These are phyloP conservation scores for Aspergillus ustus DNA, from an alignment of 2,329 filamentous ascomycete species.

Conservation along the genomic window DNA sequence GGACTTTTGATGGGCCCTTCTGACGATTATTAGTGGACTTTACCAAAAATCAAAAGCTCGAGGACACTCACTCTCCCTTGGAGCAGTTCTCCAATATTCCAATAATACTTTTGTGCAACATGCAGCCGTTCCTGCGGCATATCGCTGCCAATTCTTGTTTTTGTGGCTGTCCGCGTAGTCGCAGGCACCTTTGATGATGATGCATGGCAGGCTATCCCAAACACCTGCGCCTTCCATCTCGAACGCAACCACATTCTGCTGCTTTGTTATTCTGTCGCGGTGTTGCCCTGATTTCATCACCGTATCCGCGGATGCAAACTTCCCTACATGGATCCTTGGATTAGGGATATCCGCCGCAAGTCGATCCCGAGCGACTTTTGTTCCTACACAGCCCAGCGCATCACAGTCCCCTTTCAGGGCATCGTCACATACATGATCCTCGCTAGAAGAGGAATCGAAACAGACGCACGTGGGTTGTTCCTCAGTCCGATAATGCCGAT, in stretches of 20 bases:
- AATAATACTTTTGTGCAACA: conserved; percentile 8
- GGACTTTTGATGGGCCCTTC: neutral
- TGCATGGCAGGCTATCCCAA: conserved; percentile 1
- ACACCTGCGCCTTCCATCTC: conserved; percentile 18
- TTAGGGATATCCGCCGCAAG: neutral
- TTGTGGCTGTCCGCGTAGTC: conserved; percentile 28
- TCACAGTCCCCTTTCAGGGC: neutral
- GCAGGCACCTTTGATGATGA: conserved; percentile 21
- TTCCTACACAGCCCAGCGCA: conserved; percentile 13
- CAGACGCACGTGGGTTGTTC: neutral
- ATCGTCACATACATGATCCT: neutral
- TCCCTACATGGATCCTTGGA: conserved; percentile 10
- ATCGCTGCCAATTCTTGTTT: conserved; percentile 25
- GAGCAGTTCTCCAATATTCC: neutral
- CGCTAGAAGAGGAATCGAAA: neutral
- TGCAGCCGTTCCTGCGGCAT: conserved; percentile 19
- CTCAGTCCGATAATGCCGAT: neutral
- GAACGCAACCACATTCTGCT: conserved; percentile 20
- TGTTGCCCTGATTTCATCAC: conserved; percentile 18
- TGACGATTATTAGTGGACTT: neutral
- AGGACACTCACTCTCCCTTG: neutral
- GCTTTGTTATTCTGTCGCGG: conserved; percentile 6
- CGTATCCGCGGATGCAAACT: conserved; percentile 15
- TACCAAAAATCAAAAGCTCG: neutral
- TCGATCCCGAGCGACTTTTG: neutral